Evolutionary conservation across 1,284 basidiomycete species (phyloP).

Genomic region (Gymnopus androsaceus): DNA sequence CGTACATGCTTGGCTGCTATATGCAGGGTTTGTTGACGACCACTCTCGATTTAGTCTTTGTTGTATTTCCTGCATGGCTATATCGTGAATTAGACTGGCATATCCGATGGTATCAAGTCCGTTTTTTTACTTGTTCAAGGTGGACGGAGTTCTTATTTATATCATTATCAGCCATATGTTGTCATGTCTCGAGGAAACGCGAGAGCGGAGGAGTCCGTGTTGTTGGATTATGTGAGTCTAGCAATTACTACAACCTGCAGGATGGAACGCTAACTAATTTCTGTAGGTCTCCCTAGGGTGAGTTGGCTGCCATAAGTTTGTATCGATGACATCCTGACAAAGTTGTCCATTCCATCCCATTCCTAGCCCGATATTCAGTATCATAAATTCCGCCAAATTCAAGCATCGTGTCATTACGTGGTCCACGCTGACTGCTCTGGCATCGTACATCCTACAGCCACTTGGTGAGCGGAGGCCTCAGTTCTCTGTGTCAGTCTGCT

Average conservation of each 20-base stretch:
- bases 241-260: not conserved
- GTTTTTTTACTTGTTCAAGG: constrained; percentile 16
- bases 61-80: constrained; percentile 38
- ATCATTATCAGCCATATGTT: constrained; percentile 54
- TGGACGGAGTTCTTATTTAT: constrained; percentile 15
- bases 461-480: constrained; percentile 35
- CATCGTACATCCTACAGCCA: constrained; percentile 51
- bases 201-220: constrained; percentile 52
- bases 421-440: constrained; percentile 46
- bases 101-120: constrained; percentile 51
- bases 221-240: constrained; percentile 61
- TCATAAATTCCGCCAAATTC: constrained; percentile 44
- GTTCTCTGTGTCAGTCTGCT: not conserved
- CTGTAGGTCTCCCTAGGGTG: constrained; percentile 48
- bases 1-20: constrained; percentile 21
- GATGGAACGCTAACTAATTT: not conserved
- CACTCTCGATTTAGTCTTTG: constrained; percentile 39
- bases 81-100: constrained; percentile 53
- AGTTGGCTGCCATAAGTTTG: not conserved
- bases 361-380: constrained; percentile 6
- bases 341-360: constrained; percentile 32
- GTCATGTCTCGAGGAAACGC: constrained; percentile 51
- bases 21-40: constrained; percentile 6
- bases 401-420: constrained; percentile 53
- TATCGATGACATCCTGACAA: constrained; percentile 24